Evolutionary conservation across 805 yeast species (phyloP), one percentile per base, ranked within the genome.

Genomic region (Candida easanensis): DNA sequence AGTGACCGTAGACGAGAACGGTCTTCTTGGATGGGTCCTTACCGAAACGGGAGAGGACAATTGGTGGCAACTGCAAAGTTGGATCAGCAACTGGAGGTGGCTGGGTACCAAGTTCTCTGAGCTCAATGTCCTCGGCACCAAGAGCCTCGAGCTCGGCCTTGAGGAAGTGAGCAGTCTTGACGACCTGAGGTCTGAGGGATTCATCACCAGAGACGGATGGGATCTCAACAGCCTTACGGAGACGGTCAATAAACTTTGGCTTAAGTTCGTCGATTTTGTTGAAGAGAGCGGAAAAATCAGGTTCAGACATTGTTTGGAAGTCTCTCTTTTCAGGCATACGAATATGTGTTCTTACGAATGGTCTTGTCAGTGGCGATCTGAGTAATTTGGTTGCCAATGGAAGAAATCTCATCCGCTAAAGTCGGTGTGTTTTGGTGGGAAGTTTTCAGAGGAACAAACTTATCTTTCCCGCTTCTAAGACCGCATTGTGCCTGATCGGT

Each of bases 191-290:
- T 66, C 99, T 85, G 53, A 88, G 76, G 11, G 80, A 64, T 60
- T 89, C 95, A 62, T 93, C 99, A 32, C 88, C 81, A 5, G 97
- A 89, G 36, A 93, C 98, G 9, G 97, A 90, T 37, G 96, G 95
- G 54, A 91, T 93, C 46, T 88, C 85, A 36, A 93, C 89, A n/a
- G 97, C 97, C 39, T 83, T 73, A 33, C 80, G 66, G 47, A 93
- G 74, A 53, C 95, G 73, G 42, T 76, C 69, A 54, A 86, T 79
- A 71, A 84, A 90, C 48, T 73, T 66, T 6, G 90, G 85, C 66
- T 87, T 82, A 61, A 87, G 77, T 55, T 77, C 83, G 53, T 83
- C 86, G 53, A 88, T 82, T 62, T 47, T 50, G 22, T 41, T 36
- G 45, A 50, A 50, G 20, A 50, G 47, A 11, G 51, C 50, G 4